phyloP scores from a whole-genome alignment of 441 rosid genomes.

The Erodium moschatum region DNA sequence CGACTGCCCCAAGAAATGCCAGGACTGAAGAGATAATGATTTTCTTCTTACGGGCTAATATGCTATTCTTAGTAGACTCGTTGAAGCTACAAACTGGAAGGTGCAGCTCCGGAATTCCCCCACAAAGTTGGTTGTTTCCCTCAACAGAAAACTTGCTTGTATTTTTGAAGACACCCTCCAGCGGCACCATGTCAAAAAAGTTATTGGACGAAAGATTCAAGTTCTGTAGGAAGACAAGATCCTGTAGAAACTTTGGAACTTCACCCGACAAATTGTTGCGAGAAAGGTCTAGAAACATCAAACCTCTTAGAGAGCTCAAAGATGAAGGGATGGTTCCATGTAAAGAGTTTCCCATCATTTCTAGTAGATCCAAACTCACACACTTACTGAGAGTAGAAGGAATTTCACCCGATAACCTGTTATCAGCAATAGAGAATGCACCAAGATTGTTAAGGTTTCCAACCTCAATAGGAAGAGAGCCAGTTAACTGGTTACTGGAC shows the following conservation, averaged over 20 bases:
- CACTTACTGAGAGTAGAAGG: constrained; percentile 22
- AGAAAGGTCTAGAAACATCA: constrained; percentile 20
- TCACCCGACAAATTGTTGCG: constrained; percentile 20
- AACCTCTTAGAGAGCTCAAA: constrained; percentile 17
- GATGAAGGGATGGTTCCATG: constrained; percentile 20
- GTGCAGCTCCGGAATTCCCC: constrained; percentile 21
- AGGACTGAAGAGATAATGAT: neutral
- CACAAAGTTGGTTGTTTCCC: constrained; percentile 26
- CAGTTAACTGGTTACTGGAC: constrained; percentile 8
- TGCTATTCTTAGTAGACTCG: neutral
- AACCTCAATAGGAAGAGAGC: constrained; percentile 17
- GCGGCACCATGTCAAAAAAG: constrained; percentile 22
- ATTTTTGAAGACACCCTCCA: constrained; percentile 23
- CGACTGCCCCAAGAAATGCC: neutral
- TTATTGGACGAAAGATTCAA: constrained; percentile 25
- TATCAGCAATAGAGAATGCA: neutral
- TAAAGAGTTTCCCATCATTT: constrained; percentile 23
- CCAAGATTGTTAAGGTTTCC: constrained; percentile 10
- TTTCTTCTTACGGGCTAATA: neutral
- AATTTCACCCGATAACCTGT: constrained; percentile 21
- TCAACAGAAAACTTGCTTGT: constrained; percentile 14
- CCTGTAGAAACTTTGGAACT: constrained; percentile 20
- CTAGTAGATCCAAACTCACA: constrained; percentile 12
- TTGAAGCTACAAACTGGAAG: constrained; percentile 18
- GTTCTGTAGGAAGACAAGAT: neutral